Conservation (phyloP, 2,329 filamentous ascomycete species). For the Chaetomium olivaceum region DNA sequence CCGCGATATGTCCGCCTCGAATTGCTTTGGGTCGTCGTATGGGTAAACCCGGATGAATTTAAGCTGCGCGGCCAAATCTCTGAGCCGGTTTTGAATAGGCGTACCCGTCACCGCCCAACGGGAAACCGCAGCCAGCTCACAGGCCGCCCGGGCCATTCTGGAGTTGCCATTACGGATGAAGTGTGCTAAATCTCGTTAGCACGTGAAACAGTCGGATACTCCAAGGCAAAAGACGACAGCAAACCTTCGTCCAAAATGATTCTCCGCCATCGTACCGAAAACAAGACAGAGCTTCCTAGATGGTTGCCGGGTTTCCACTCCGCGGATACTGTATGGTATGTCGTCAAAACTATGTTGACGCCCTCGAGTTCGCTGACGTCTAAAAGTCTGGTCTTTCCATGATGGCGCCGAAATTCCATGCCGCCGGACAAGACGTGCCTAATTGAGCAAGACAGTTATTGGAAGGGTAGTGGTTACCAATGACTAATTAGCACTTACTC, state of each 20-base stretch:
- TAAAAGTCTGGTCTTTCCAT: conserved; percentile 35
- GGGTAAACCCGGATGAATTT: conserved; percentile 47
- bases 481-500: neutral
- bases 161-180: conserved; percentile 41
- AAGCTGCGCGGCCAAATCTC: conserved; percentile 46
- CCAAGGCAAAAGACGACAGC: neutral
- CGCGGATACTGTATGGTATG: conserved; percentile 43
- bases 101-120: conserved; percentile 54
- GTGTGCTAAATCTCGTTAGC: neutral
- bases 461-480: neutral
- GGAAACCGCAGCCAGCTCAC: conserved; percentile 38
- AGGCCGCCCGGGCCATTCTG: conserved; percentile 41
- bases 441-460: neutral
- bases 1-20: conserved; percentile 42
- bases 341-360: conserved; percentile 42
- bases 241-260: conserved; percentile 44
- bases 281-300: conserved; percentile 33
- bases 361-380: conserved; percentile 22
- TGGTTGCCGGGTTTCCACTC: conserved; percentile 37
- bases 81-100: conserved; percentile 49
- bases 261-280: conserved; percentile 41
- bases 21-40: conserved; percentile 42
- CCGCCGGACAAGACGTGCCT: conserved; percentile 35
- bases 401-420: conserved; percentile 36
- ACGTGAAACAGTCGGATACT: neutral